Evolutionary conservation across 202 grass and related monocot genomes (phyloP).

Genomic region (Setaria italica): DNA sequence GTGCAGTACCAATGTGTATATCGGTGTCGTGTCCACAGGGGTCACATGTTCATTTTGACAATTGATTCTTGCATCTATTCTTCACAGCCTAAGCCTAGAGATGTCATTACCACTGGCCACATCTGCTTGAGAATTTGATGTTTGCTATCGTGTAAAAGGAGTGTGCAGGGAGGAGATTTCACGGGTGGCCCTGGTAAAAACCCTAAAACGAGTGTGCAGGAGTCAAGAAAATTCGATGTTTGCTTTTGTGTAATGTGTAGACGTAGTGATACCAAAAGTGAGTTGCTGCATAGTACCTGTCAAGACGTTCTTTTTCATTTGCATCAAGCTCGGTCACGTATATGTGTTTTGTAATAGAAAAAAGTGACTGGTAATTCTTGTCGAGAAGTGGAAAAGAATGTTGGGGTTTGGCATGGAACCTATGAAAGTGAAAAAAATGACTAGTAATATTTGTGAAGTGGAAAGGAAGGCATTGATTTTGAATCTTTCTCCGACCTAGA

Average conservation of each 20-base stretch:
- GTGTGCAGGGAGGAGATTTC: conserved; percentile 17
- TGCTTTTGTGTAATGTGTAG: conserved; percentile 52
- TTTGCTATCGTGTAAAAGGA: conserved; percentile 21
- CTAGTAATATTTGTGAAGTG: neutral
- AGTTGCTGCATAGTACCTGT: conserved; percentile 29
- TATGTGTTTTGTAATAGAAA: conserved; percentile 42
- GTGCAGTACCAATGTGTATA: conserved; percentile 38
- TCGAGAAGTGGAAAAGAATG: conserved; percentile 23
- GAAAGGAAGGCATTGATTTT: neutral
- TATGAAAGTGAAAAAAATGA: neutral
- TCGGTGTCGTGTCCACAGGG: conserved; percentile 27
- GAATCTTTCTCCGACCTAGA: neutral
- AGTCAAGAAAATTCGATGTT: conserved; percentile 27
- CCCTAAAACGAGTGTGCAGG: conserved; percentile 43
- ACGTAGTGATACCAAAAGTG: conserved; percentile 38
- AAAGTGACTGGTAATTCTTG: conserved; percentile 17
- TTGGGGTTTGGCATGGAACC: conserved; percentile 17
- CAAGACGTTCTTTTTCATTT: conserved; percentile 10
- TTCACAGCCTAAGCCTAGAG: conserved; percentile 34
- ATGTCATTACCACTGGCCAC: conserved; percentile 18
- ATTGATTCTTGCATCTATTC: conserved; percentile 49
- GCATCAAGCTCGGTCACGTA: conserved; percentile 26
- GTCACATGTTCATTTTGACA: conserved; percentile 47
- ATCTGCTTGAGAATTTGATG: conserved; percentile 27
- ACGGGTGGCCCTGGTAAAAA: neutral